Evolutionary conservation across 768 basidiomycete species (phyloP).

Genomic region (Ephemerocybe angulata): DNA sequence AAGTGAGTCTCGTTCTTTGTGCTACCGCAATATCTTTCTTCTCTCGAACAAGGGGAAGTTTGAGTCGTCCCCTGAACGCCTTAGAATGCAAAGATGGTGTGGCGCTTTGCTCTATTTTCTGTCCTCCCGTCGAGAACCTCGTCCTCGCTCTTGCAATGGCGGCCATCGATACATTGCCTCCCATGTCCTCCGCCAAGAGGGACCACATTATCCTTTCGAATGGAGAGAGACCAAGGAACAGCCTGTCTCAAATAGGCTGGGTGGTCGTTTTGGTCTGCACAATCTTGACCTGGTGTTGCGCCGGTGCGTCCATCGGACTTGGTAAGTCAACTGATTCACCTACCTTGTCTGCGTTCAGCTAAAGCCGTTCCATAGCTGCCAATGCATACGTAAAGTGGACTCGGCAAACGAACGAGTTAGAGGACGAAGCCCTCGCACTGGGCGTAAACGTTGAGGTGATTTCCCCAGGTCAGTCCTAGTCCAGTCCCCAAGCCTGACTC

Average conservation of each 20-base stretch:
- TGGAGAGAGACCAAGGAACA: neutral
- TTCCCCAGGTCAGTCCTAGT: neutral
- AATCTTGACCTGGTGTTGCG: neutral
- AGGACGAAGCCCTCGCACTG: neutral
- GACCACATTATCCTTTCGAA: neutral
- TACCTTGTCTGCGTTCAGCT: neutral
- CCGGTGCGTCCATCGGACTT: neutral
- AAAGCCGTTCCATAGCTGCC: neutral
- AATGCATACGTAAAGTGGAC: neutral
- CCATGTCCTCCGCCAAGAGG: neutral
- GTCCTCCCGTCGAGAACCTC: no score
- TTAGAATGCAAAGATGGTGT: no score
- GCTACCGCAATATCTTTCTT: neutral
- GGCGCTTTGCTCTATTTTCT: no score
- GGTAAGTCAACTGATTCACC: neutral
- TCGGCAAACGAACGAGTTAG: neutral
- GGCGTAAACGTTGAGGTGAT: neutral
- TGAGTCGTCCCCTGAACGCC: no score
- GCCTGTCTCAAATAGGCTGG: neutral
- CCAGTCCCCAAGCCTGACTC: neutral
- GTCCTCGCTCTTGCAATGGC: no score
- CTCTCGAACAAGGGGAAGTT: neutral
- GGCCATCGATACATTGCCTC: neutral
- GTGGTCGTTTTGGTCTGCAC: neutral
- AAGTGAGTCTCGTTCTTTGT: no score